These are phyloP conservation scores for Anaeromyces robustus DNA, from an alignment of 192 early-diverging fungal species.

Conservation along the genomic window DNA sequence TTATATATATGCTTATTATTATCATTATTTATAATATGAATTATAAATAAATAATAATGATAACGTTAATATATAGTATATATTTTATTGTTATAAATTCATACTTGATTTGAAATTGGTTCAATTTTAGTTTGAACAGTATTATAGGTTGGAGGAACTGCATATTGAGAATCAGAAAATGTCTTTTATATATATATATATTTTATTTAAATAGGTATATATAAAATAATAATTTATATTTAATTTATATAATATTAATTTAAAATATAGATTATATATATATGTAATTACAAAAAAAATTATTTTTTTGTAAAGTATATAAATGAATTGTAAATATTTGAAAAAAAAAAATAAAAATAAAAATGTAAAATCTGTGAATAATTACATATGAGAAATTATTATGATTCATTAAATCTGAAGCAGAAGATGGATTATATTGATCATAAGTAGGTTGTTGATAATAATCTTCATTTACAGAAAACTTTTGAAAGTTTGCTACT, in stretches of 20 bases:
- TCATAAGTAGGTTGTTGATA: slow-evolving; percentile 3
- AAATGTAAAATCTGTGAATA: slow-evolving; percentile 1
- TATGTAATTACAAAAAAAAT: too few relatives aligned
- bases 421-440: neutral
- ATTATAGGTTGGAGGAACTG: neutral
- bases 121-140: neutral
- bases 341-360: neutral
- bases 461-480: slow-evolving; percentile 2
- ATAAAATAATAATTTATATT: slow-evolving; percentile 13
- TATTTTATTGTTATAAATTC: too few relatives aligned
- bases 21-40: too few relatives aligned
- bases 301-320: slow-evolving; percentile 9
- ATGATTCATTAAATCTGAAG: slow-evolving; percentile 2
- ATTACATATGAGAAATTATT: neutral
- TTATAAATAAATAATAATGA: too few relatives aligned
- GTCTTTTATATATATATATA: neutral
- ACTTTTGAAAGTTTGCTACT: slow-evolving; percentile 17
- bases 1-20: too few relatives aligned
- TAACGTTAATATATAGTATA: too few relatives aligned
- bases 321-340: slow-evolving; percentile 17
- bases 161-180: slow-evolving; percentile 1
- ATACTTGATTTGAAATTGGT: slow-evolving; percentile 1
- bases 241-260: slow-evolving; percentile 8
- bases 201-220: slow-evolving; percentile 1
- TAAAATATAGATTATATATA: slow-evolving; percentile 9